Evolutionary conservation across 1,284 basidiomycete genomes (phyloP).

Genomic region (Cutaneotrichosporon spelunceum): DNA sequence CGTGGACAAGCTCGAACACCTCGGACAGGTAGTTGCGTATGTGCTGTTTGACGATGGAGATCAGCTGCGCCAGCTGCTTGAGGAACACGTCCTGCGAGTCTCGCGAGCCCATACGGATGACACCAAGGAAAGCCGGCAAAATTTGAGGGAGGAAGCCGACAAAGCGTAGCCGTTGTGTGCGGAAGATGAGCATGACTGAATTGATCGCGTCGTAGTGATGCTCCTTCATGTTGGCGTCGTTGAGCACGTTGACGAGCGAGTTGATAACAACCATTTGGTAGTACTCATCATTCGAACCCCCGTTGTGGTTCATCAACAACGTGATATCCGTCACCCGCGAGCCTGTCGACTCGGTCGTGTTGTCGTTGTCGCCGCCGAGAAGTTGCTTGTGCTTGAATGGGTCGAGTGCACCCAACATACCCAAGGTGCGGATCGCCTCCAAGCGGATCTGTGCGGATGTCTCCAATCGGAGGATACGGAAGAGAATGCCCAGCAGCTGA

Average conservation of each 20-base stretch:
- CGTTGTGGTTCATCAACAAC: slow-evolving; percentile 58
- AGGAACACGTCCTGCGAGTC: slow-evolving; percentile 92
- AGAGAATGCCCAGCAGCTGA: slow-evolving; percentile 79
- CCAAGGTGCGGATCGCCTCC: slow-evolving; percentile 88
- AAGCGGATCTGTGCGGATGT: slow-evolving; percentile 70
- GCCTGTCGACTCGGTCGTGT: slow-evolving; percentile 54
- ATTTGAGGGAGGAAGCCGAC: slow-evolving; percentile 95
- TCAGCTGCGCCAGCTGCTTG: slow-evolving; percentile 92
- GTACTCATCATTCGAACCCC: slow-evolving; percentile 80
- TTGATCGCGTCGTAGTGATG: slow-evolving; percentile 94
- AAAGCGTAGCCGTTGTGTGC: slow-evolving; percentile 94
- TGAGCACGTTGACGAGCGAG: slow-evolving; percentile 80
- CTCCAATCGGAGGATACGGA: slow-evolving; percentile 83
- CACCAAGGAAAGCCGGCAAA: slow-evolving; percentile 89
- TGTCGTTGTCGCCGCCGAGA: slow-evolving; percentile 72
- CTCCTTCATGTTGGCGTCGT: slow-evolving; percentile 77
- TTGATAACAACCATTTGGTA: slow-evolving; percentile 96
- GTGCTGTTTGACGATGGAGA: slow-evolving; percentile 97
- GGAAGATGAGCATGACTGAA: slow-evolving; percentile 99
- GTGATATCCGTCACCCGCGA: slow-evolving; percentile 58
- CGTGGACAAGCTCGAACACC: slow-evolving; percentile 75
- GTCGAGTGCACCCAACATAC: slow-evolving; percentile 95
- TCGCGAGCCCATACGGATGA: slow-evolving; percentile 72
- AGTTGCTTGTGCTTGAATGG: slow-evolving; percentile 89
- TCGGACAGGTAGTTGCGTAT: slow-evolving; percentile 86